Evolutionary conservation across 306 rosid species (phyloP), one percentile per base, ranked within the genome.

Genomic region (Hippophae gyantsensis): DNA sequence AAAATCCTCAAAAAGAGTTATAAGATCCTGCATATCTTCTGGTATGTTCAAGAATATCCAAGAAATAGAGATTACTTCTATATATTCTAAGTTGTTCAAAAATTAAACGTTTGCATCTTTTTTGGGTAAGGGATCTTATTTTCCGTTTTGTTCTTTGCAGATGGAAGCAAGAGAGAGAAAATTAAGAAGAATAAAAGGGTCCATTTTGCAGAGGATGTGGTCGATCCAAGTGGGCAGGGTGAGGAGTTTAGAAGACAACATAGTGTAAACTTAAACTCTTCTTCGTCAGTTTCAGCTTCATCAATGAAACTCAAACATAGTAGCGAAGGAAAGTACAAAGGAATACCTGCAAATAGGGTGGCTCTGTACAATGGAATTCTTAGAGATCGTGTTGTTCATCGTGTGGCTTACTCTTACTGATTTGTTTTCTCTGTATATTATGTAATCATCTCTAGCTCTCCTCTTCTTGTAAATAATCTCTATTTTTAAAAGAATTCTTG

Each of bases 341-440:
- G 78, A 77, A 83, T 88, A 78, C 97, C 97, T n/a, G 88, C 82
- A 0, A 92, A 92, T 57, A 83, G 99, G 23, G 81, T 48, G 7
- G 99, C 97, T 48, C 77, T 92, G 42, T 92, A 92, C 61, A 79
- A 88, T 13, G 96, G 99, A 73, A 92, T 92, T 72, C 79, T 88
- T 6, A 80, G 89, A 56, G 94, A 85, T 63, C 96, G 98, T 9
- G 76, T 73, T 8, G 79, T 75, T 71, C 84, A 81, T 10, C 86
- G 96, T 32, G 69, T 75, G 74, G 77, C 84, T 53, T 82, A 84
- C 38, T 32, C 38, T 32, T 32, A 32, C 5, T 32, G 38, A 32
- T 32, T 32, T 2, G 38, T 32, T 32, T 32, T 32, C 38, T 32
- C 38, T 32, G 38, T 32, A 32, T 32, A 32, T 32, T 32, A 32